These are phyloP conservation scores for Uronychia binucleata DNA, from an alignment of 73 alveolate species.

Conservation along the genomic window DNA sequence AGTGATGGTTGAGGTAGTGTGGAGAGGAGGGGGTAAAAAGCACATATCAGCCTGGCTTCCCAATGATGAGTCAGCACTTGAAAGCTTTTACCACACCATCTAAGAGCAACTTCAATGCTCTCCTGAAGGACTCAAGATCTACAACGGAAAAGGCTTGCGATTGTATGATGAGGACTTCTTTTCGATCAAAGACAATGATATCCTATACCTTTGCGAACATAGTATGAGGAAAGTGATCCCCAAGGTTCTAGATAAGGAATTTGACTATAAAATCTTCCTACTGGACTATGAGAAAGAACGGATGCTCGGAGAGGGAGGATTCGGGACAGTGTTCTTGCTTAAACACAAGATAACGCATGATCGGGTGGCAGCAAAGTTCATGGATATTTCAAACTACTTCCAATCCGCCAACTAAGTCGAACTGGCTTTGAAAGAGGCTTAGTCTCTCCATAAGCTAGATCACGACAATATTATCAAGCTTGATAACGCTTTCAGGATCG, in stretches of 20 bases:
- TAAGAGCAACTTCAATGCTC: not conserved
- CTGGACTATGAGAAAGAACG: slow-evolving; percentile 64
- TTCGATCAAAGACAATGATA: not conserved
- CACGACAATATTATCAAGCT: slow-evolving; percentile 76
- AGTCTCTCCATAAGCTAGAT: slow-evolving; percentile 63
- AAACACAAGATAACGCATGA: slow-evolving; percentile 83
- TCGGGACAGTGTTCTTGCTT: slow-evolving; percentile 91
- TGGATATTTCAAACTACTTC: slow-evolving; percentile 65
- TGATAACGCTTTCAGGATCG: slow-evolving; percentile 65
- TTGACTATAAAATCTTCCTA: slow-evolving; percentile 21
- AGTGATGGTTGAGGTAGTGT: no score
- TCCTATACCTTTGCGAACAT: not conserved
- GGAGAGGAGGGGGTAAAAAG: not conserved
- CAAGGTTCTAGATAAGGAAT: slow-evolving; percentile 1
- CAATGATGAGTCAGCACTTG: not conserved
- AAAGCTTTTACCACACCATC: not conserved
- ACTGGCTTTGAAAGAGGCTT: slow-evolving; percentile 72
- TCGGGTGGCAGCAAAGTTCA: slow-evolving; percentile 92
- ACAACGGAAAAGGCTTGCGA: not conserved
- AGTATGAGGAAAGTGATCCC: not conserved
- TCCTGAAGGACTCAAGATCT: not conserved
- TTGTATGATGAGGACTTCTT: not conserved
- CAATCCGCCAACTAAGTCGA: slow-evolving; percentile 88
- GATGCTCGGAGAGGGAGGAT: slow-evolving; percentile 96
- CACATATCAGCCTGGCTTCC: not conserved